These are phyloP conservation scores for Flueggea neowawraea DNA, from an alignment of 441 rosid genomes.

Conservation along the genomic window DNA sequence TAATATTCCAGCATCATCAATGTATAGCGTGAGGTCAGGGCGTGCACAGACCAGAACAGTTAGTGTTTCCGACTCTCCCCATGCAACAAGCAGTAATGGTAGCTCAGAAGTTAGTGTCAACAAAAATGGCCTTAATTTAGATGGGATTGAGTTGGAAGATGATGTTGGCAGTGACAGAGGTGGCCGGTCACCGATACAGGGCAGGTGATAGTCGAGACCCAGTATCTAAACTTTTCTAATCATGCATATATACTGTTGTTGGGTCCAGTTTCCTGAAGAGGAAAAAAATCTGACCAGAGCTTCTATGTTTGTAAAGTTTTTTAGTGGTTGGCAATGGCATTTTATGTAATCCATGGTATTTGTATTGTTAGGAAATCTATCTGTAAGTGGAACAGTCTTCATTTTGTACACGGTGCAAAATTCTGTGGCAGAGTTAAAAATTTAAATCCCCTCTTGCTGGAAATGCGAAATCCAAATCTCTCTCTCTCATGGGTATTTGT, in stretches of 20 bases:
- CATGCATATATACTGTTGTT: neutral
- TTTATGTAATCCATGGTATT: slow-evolving; percentile 25
- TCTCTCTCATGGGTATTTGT: too few species aligned
- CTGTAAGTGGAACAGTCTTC: slow-evolving; percentile 9
- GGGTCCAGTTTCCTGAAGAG: neutral
- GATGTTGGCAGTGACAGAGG: slow-evolving; percentile 64
- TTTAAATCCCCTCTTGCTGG: slow-evolving; percentile 6
- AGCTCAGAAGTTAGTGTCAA: slow-evolving; percentile 93
- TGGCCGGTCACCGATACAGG: slow-evolving; percentile 64
- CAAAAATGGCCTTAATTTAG: slow-evolving; percentile 61
- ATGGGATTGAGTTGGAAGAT: slow-evolving; percentile 62
- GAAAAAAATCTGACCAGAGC: slow-evolving; percentile 14
- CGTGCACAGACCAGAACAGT: slow-evolving; percentile 59
- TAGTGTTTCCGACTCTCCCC: slow-evolving; percentile 83
- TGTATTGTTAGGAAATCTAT: slow-evolving; percentile 29
- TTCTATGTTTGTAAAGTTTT: slow-evolving; percentile 27
- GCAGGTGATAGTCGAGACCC: slow-evolving; percentile 42
- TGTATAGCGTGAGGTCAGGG: slow-evolving; percentile 97
- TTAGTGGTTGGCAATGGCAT: slow-evolving; percentile 15
- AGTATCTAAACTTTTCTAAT: too few species aligned
- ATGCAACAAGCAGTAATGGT: slow-evolving; percentile 95
- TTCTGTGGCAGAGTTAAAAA: slow-evolving; percentile 16
- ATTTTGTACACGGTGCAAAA: slow-evolving; percentile 16
- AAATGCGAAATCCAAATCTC: neutral
- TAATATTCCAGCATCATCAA: slow-evolving; percentile 94